Base-by-base conservation (phyloP, 805 yeast genomes). In the Wickerhamiella kurtzmanii region DNA sequence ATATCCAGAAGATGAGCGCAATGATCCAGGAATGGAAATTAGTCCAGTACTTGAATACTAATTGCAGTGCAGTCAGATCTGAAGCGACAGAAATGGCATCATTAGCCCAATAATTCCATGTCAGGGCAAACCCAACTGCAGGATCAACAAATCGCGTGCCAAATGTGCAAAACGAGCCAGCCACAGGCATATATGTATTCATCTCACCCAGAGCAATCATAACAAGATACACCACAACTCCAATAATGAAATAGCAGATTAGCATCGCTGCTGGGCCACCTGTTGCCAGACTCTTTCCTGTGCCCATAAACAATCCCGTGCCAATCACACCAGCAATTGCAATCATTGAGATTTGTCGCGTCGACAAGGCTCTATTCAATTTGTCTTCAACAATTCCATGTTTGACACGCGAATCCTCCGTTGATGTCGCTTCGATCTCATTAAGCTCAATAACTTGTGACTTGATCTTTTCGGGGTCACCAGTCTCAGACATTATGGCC, bases 321-420 rank as follows among this genome's bases (percentile, higher is more conserved):
- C 89, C 92, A 48, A 81, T 77, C 47, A 85, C 82, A 45, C 87
- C 83, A 45, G 85, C 87, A 43, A 82, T 66, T 25, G 88, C 82
- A 56, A 82, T 78, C 76, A 80, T 77, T 50, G 77, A 73, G 50
- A 80, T 74, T 53, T 80, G 87, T 41, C 74, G 50, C 0, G 56
- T 53, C 3, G 61, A 43, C 41, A 61, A 48, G 17, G 55, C 49
- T 32, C 64, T 50, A 9, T 38, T 47, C 22, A 60, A 52, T 5
- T 50, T 42, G 43, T 58, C 60, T 41, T 55, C 46, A 22, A 16
- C 21, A 15, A 22, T 8, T 4, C 9, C n/a, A 6, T 18, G n/a
- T 35, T 16, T 37, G 8, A 9, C 18, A 37, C 40, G 9, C 21
- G 16, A 37, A 37, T 16, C 18, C 32, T 25, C 32, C 32, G 32